Evolutionary conservation across 306 rosid genomes (phyloP).

Genomic region (Cucurbita ficifolia): DNA sequence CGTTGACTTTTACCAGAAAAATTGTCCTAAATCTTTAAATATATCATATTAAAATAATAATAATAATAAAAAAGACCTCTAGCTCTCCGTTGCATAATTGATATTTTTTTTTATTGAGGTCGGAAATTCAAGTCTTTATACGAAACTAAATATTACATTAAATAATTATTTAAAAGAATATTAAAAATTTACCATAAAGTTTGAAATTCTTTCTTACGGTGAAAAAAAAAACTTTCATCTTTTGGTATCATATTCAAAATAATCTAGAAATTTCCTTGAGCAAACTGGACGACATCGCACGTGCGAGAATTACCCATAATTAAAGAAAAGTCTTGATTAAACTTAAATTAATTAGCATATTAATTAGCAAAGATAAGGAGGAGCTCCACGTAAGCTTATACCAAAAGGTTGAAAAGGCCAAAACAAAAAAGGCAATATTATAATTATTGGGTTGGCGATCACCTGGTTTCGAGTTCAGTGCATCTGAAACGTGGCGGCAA

Average conservation of each 20-base stretch:
- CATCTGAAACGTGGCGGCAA: neutral
- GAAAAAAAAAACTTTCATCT: neutral
- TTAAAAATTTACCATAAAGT: neutral
- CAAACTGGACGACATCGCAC: too few relatives aligned
- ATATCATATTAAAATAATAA: neutral
- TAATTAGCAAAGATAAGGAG: neutral
- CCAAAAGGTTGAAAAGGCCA: neutral
- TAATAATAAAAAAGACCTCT: too few relatives aligned
- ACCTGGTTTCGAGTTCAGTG: neutral
- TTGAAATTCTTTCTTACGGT: neutral
- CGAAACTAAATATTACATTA: too few relatives aligned
- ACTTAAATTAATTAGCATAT: neutral
- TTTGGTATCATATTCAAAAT: neutral
- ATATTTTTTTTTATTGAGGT: too few relatives aligned
- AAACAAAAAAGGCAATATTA: neutral
- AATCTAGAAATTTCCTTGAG: neutral
- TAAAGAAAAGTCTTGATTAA: neutral
- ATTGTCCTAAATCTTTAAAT: neutral
- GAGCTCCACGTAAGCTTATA: neutral
- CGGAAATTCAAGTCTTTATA: too few relatives aligned
- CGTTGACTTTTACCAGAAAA: too few relatives aligned
- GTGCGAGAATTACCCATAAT: too few relatives aligned
- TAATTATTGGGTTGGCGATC: neutral
- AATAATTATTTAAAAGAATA: neutral
- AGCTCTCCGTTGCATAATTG: too few relatives aligned